These are phyloP conservation scores for Paramecium sonneborni DNA, from an alignment of 73 alveolate genomes.

Conservation along the genomic window DNA sequence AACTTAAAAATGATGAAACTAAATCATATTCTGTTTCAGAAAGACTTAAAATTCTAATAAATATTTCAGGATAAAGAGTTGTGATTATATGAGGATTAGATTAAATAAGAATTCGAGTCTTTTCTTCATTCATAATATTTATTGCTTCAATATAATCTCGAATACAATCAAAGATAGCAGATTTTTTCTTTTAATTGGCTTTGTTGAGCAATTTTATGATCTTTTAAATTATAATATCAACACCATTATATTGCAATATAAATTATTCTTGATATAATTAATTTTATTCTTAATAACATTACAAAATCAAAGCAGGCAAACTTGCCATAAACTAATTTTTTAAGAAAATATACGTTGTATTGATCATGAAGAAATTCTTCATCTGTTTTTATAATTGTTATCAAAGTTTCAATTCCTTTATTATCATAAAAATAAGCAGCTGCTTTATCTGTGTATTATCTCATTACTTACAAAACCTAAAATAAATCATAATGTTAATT, in stretches of 20 bases:
- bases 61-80: slow-evolving; percentile 22
- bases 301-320: slow-evolving; percentile 13
- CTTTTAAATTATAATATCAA: slow-evolving; percentile 4
- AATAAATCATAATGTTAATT: slow-evolving; percentile 21
- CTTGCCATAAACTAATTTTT: slow-evolving; percentile 5
- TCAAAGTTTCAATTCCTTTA: slow-evolving; percentile 59
- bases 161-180: slow-evolving; percentile 16
- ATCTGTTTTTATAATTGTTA: not conserved
- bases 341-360: not conserved
- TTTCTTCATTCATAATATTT: no score
- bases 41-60: no score
- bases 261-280: slow-evolving; percentile 12
- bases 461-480: not conserved
- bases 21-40: no score
- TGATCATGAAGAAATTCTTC: slow-evolving; percentile 21
- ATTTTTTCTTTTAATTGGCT: no score
- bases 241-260: not conserved
- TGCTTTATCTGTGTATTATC: not conserved
- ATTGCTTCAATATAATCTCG: no score
- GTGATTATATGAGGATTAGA: not conserved
- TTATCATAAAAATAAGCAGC: slow-evolving; percentile 72
- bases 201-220: no score
- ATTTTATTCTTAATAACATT: slow-evolving; percentile 6
- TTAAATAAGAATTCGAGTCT: no score
- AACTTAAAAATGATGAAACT: no score